A percentile compares a stretch with the other conserved stretches of the same genome.
Conservation (phyloP, 2,329 filamentous ascomycete genomes). For the Botrytis elliptica region DNA sequence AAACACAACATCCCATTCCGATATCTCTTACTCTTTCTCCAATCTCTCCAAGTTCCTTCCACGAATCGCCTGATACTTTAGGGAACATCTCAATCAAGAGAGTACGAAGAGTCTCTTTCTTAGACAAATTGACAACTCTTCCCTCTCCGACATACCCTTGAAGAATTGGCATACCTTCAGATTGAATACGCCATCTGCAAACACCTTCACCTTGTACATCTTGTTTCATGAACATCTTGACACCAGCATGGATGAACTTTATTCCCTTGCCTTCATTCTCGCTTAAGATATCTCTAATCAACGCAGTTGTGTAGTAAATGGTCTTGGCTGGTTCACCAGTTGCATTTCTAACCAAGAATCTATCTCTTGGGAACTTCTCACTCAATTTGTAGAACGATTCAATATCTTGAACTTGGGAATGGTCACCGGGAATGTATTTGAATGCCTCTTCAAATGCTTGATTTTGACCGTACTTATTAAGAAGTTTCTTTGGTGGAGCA, state of each 20-base stretch:
- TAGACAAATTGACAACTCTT: conserved; percentile 71
- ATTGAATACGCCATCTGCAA: conserved; percentile 93
- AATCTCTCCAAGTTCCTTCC: conserved; percentile 79
- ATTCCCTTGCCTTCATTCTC: conserved; percentile 88
- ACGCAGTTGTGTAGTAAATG: conserved; percentile 89
- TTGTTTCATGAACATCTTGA: conserved; percentile 99
- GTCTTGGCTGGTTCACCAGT: conserved; percentile 85
- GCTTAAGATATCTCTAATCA: conserved; percentile 80
- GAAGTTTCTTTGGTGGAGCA: conserved; percentile 21
- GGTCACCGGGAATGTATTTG: conserved; percentile 77
- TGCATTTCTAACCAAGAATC: conserved; percentile 95
- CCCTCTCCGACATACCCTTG: conserved; percentile 84
- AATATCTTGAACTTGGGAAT: conserved; percentile 75
- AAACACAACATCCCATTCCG: conserved; percentile 86
- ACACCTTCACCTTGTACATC: conserved; percentile 83
- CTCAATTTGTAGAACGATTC: conserved; percentile 84
- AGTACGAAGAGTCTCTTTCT: conserved; percentile 75
- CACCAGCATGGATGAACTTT: conserved; percentile 94
- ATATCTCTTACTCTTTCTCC: conserved; percentile 78
- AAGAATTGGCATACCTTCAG: conserved; percentile 86
- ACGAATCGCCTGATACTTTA: conserved; percentile 72
- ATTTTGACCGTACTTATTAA: conserved; percentile 36
- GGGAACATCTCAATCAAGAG: conserved; percentile 97
- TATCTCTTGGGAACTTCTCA: conserved; percentile 78
- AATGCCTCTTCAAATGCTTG: conserved; percentile 80